phyloP scores from a whole-genome alignment of 2,329 filamentous ascomycete species.

The Xylaria sp. region DNA sequence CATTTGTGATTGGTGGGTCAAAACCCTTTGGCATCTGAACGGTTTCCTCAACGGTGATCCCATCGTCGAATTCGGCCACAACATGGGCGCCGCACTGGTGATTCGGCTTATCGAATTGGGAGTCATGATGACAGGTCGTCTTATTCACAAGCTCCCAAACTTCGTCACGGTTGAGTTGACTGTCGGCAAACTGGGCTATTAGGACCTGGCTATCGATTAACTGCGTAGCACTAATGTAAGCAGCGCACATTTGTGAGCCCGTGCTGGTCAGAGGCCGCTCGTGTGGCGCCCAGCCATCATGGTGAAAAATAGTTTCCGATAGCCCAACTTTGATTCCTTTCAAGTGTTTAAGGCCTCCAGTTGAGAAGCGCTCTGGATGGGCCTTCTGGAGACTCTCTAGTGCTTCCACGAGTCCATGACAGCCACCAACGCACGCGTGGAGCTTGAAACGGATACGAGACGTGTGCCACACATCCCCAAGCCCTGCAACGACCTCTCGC shows the following conservation, averaged over 20 bases:
- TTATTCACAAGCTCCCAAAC: constrained; percentile 51
- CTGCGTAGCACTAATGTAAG: constrained; percentile 51
- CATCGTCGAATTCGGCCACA: constrained; percentile 26
- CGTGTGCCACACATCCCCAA: constrained; percentile 45
- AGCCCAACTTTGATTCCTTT: constrained; percentile 25
- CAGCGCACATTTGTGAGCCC: constrained; percentile 53
- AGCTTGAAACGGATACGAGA: constrained; percentile 30
- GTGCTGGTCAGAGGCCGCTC: constrained; percentile 49
- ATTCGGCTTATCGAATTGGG: constrained; percentile 32
- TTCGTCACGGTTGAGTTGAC: constrained; percentile 49
- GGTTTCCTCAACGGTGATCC: constrained; percentile 25
- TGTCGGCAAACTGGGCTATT: constrained; percentile 47
- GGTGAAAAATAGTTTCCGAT: constrained; percentile 45
- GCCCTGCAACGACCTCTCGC: constrained; percentile 43
- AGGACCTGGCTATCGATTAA: constrained; percentile 52
- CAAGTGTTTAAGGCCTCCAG: neutral
- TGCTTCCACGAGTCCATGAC: constrained; percentile 27
- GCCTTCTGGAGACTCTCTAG: constrained; percentile 21
- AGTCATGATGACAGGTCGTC: constrained; percentile 34
- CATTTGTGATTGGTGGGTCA: constrained; percentile 49
- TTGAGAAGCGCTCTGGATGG: constrained; percentile 19
- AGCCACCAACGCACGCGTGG: constrained; percentile 32
- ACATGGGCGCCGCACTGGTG: constrained; percentile 25
- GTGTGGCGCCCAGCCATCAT: constrained; percentile 50
- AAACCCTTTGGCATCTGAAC: constrained; percentile 47